phyloP scores from a whole-genome alignment of 306 rosid species.

The Amphicarpaea edgeworthii region DNA sequence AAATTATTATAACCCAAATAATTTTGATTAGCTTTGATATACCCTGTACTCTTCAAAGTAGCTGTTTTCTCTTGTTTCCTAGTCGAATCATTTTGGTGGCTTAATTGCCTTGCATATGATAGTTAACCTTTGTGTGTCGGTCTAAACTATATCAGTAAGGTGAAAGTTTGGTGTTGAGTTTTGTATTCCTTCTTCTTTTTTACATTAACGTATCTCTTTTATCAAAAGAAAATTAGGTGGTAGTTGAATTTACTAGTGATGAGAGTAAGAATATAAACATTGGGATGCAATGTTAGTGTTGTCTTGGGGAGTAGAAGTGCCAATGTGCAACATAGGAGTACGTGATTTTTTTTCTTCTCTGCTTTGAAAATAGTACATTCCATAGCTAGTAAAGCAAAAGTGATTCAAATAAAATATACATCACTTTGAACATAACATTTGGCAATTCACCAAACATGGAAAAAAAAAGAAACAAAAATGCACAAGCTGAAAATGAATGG shows the following conservation, averaged over 20 bases:
- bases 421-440: not conserved
- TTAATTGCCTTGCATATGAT: not conserved
- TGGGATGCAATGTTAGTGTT: not conserved
- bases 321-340: not conserved
- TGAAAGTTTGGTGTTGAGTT: not conserved
- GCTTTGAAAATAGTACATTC: constrained; percentile 3
- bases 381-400: not conserved
- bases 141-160: not conserved
- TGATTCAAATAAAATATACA: constrained; percentile 22
- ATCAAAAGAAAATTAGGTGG: not conserved
- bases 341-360: not conserved
- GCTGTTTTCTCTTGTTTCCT: not conserved
- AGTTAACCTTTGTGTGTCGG: not conserved
- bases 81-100: too few relatives aligned
- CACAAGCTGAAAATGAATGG: constrained; percentile 16
- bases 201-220: too few relatives aligned
- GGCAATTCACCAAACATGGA: not conserved
- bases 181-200: not conserved
- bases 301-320: constrained; percentile 8
- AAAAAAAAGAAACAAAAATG: constrained; percentile 7
- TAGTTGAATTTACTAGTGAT: not conserved
- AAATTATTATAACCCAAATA: not conserved
- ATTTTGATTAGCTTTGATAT: not conserved
- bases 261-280: not conserved
- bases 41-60: not conserved